These are phyloP conservation scores for Rhynchosporium graminicola DNA, from an alignment of 2,329 filamentous ascomycete species.

Conservation along the genomic window DNA sequence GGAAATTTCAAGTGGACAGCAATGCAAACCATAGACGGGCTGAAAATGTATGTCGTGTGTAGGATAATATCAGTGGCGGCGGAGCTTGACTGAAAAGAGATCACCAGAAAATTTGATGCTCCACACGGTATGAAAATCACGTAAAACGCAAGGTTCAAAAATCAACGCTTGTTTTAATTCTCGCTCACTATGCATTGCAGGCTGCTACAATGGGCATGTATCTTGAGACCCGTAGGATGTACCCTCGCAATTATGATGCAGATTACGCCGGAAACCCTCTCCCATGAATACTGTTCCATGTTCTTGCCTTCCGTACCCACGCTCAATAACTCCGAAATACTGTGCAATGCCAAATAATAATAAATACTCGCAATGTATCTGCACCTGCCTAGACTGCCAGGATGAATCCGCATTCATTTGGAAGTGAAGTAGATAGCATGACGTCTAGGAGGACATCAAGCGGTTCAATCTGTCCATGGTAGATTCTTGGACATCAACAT, in stretches of 20 bases:
- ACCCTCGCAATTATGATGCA: neutral
- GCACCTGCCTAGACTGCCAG: neutral
- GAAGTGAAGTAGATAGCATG: too few relatives aligned
- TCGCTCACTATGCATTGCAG: slow-evolving; percentile 4
- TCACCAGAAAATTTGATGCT: too few relatives aligned
- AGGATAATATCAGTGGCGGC: too few relatives aligned
- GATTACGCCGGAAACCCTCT: neutral
- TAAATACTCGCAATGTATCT: neutral
- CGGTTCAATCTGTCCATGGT: slow-evolving; percentile 21
- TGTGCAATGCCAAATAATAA: neutral
- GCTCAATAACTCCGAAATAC: neutral
- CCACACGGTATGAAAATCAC: too few relatives aligned
- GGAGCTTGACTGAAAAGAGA: too few relatives aligned
- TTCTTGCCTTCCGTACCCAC: neutral
- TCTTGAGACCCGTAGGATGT: neutral
- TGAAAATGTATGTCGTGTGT: too few relatives aligned
- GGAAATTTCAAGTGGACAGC: too few relatives aligned
- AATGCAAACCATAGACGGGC: too few relatives aligned
- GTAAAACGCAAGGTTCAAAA: neutral
- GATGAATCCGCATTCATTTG: neutral
- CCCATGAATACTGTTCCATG: neutral
- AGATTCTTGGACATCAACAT: slow-evolving; percentile 18
- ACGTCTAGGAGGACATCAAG: slow-evolving; percentile 4
- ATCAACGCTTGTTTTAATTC: neutral
- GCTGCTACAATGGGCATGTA: neutral